phyloP scores from a whole-genome alignment of 2,329 filamentous ascomycete species.

The Exophiala sp. region DNA sequence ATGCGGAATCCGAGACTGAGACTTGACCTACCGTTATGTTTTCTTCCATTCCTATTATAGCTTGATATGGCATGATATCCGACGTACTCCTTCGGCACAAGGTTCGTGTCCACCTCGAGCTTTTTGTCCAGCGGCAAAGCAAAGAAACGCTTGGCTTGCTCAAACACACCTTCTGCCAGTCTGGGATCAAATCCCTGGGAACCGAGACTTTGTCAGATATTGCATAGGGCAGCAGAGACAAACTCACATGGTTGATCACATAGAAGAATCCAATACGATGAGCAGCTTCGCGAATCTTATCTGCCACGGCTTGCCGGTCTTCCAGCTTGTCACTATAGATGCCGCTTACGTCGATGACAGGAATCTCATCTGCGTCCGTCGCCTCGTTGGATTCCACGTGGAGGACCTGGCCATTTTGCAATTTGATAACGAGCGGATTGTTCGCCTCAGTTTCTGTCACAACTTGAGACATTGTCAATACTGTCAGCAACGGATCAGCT shows the following conservation, averaged over 20 bases:
- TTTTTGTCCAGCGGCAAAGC: constrained; percentile 44
- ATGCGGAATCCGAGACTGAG: background rate
- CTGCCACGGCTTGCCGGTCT: constrained; percentile 39
- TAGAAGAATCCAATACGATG: constrained; percentile 39
- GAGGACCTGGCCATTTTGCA: constrained; percentile 18
- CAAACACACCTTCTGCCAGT: constrained; percentile 33
- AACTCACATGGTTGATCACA: constrained; percentile 32
- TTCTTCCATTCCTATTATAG: constrained; percentile 17
- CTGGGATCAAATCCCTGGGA: constrained; percentile 40
- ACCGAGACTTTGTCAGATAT: constrained; percentile 36
- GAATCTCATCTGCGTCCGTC: constrained; percentile 32
- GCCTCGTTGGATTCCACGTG: constrained; percentile 17
- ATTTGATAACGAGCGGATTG: constrained; percentile 10
- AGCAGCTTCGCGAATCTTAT: constrained; percentile 40
- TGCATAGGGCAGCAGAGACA: background rate
- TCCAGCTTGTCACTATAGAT: constrained; percentile 37
- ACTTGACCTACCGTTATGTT: constrained; percentile 11
- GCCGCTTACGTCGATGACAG: constrained; percentile 44
- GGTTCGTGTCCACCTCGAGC: constrained; percentile 43
- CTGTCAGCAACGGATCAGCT: background rate
- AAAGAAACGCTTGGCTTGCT: constrained; percentile 44
- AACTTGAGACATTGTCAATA: background rate
- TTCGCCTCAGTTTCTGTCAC: background rate
- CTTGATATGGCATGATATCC: constrained; percentile 16
- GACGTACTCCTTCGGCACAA: constrained; percentile 16